Evolutionary conservation across 257 asterid species (phyloP).

Genomic region (Solanum bulbocastanum): DNA sequence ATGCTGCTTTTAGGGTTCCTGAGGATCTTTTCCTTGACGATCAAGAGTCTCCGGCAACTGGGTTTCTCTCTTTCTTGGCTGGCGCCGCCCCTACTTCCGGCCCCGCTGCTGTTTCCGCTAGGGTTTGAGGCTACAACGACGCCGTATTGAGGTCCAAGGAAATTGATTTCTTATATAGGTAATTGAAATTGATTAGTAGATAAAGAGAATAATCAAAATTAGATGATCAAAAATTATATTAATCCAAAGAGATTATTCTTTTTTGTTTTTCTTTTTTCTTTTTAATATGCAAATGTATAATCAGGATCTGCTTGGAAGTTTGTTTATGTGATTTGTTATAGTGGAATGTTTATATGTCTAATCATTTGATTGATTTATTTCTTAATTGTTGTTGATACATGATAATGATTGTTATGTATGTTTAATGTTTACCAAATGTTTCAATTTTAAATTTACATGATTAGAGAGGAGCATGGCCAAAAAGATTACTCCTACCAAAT

Average conservation of each 20-base stretch:
- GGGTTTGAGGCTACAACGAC: slow-evolving; percentile 31
- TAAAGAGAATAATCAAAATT: not conserved
- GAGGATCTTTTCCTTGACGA: slow-evolving; percentile 89
- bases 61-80: slow-evolving; percentile 62
- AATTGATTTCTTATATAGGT: not conserved
- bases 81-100: slow-evolving; percentile 21
- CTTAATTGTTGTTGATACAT: not conserved
- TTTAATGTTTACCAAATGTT: not conserved
- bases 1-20: slow-evolving; percentile 82
- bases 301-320: not conserved
- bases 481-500: not conserved
- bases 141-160: not conserved
- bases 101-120: slow-evolving; percentile 14
- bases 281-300: not conserved
- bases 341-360: not conserved
- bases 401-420: not conserved
- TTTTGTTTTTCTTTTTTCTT: too few relatives aligned
- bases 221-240: not conserved
- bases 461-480: not conserved
- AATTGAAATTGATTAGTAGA: not conserved
- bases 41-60: slow-evolving; percentile 61
- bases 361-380: not conserved
- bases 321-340: not conserved
- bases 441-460: too few relatives aligned
- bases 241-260: not conserved